phyloP scores from a whole-genome alignment of 495 filamentous ascomycete genomes.

The Lepraria neglecta region DNA sequence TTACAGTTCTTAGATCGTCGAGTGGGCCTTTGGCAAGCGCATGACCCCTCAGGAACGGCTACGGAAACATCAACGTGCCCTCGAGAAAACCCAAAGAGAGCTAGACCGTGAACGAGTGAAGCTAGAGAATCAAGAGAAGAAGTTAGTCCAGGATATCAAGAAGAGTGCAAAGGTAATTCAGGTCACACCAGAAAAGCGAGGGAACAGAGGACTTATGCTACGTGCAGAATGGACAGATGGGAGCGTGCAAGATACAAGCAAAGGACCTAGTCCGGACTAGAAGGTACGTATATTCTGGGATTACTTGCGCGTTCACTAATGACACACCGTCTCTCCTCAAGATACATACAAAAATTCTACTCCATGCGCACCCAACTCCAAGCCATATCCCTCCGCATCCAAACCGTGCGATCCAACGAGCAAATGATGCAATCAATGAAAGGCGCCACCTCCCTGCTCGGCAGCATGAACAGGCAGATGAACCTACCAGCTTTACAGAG shows the following conservation, averaged over 20 bases:
- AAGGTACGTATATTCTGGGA: conserved; percentile 44
- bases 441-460: conserved; percentile 83
- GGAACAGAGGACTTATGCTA: background rate
- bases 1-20: conserved; percentile 62
- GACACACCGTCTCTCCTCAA: conserved; percentile 29
- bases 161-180: conserved; percentile 68
- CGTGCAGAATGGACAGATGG: conserved; percentile 80
- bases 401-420: conserved; percentile 96
- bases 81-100: conserved; percentile 95
- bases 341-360: conserved; percentile 97
- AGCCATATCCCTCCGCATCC: conserved; percentile 89
- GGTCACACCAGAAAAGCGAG: no score
- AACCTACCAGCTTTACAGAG: conserved; percentile 91
- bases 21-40: conserved; percentile 98
- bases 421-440: conserved; percentile 99
- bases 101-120: conserved; percentile 89
- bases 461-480: conserved; percentile 96
- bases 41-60: conserved; percentile 95
- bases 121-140: conserved; percentile 97
- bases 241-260: conserved; percentile 92
- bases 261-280: conserved; percentile 93
- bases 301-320: background rate
- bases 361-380: conserved; percentile 95
- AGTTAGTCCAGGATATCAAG: conserved; percentile 89
- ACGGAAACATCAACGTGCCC: conserved; percentile 91